Conservation (phyloP, 176 grass and related monocot species). For the Aegilops umbellulata region DNA sequence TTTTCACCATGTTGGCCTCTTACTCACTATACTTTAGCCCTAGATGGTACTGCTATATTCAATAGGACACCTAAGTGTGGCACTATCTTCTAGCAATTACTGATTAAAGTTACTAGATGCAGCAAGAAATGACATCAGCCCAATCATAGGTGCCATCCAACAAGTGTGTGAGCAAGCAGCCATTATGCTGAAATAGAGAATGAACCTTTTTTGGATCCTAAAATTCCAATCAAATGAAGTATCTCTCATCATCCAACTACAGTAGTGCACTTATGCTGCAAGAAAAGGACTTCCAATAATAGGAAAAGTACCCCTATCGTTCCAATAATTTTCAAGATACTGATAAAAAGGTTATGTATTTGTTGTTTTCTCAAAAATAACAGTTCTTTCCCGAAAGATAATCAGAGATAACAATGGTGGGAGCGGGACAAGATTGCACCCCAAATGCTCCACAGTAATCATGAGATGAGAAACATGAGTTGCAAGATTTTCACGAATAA, state of each 20-base stretch:
- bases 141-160: neutral
- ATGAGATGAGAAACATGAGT: slow-evolving; percentile 29
- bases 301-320: neutral
- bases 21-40: neutral
- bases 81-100: neutral
- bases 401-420: slow-evolving; percentile 26
- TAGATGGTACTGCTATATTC: neutral
- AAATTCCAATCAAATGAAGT: slow-evolving; percentile 2
- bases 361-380: neutral
- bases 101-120: slow-evolving; percentile 1
- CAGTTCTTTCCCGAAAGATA: slow-evolving; percentile 4
- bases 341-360: neutral
- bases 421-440: slow-evolving; percentile 7
- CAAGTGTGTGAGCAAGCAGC: slow-evolving; percentile 10
- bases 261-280: neutral
- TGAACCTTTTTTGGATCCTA: neutral
- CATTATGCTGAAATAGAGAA: slow-evolving; percentile 26
- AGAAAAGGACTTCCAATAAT: slow-evolving; percentile 25
- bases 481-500: slow-evolving; percentile 16
- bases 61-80: neutral
- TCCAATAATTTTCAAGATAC: slow-evolving; percentile 9
- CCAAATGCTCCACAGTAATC: slow-evolving; percentile 21
- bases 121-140: neutral
- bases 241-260: neutral
- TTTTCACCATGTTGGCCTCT: neutral